These are phyloP conservation scores for Tulasnella sp. DNA, from an alignment of 768 basidiomycete species.

Conservation along the genomic window DNA sequence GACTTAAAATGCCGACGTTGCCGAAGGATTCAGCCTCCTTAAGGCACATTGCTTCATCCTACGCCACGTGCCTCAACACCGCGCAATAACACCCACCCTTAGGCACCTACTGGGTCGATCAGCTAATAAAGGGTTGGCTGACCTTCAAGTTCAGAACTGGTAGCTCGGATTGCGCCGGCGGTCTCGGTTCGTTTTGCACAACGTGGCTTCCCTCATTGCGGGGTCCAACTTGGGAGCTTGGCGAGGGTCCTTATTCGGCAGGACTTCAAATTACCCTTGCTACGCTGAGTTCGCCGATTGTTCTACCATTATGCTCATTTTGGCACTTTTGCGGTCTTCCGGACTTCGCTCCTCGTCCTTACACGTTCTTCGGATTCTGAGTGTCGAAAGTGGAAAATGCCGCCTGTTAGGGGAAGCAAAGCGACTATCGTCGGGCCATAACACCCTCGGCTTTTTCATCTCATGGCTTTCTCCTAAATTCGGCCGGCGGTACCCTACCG, in stretches of 20 bases:
- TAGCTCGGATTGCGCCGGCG: neutral
- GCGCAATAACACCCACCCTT: neutral
- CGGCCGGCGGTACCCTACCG: too few species aligned
- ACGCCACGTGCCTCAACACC: neutral
- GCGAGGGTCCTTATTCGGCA: too few species aligned
- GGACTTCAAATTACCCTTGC: neutral
- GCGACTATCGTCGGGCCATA: too few species aligned
- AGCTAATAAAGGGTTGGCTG: neutral
- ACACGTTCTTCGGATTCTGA: neutral
- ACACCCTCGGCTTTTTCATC: neutral
- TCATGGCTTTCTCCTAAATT: neutral
- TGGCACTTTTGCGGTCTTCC: neutral
- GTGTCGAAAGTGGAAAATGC: neutral
- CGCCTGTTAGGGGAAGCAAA: too few species aligned
- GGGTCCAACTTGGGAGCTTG: too few species aligned
- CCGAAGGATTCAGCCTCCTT: neutral
- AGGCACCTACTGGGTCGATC: neutral
- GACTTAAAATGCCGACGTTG: neutral
- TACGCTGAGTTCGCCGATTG: slow-evolving; percentile 14
- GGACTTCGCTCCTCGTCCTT: neutral
- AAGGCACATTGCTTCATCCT: neutral
- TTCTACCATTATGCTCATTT: neutral
- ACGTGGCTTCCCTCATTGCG: neutral
- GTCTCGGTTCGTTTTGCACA: neutral
- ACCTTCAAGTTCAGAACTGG: neutral